Evolutionary conservation across 1,139 yeast species (phyloP), one percentile per base, ranked within the genome.

Genomic region (Ogataea hybrid): DNA sequence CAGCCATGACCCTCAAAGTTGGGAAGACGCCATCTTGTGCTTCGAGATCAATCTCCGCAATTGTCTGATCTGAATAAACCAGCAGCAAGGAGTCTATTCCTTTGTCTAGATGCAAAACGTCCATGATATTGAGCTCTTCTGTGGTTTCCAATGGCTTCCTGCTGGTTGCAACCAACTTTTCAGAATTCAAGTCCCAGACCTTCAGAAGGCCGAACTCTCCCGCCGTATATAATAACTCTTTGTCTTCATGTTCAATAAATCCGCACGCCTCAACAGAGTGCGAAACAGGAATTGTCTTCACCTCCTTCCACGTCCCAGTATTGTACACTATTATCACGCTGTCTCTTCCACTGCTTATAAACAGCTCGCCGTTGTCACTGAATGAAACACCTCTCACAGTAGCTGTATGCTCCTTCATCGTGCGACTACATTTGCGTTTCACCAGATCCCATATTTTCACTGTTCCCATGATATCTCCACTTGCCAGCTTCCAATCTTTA

Each of bases 381-480:
- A 90, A 85, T 23, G 79, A 88, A 16, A 92, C 67, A 0, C 96
- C 96, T 62, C 98, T 77, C 2, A 92, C 94, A 0, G 96, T 94
- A 16, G 88, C 74, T 6, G 75, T 76, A 59, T 94, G 98, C 51
- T 88, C 95, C 37, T 81, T 68, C 22, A 82, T 75, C 12, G 71
- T 69, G 18, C 75, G 74, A 6, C 80, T 52, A 47, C 85, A 77
- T 58, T 81, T 86, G 53, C 96, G 73, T 58, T 79, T 84, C 10
- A 86, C 92, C 49, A 92, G 71, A 65, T 90, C 96, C 97, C 98
- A 92, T 2, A 92, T 73, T 54, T 89, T 84, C 21, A 86, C 82
- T 10, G 77, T 72, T 47, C 97, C 97, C 71, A 82, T 86, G 23
- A 92, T 84, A 61, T 87, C 95, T 54, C 96, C 97, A 55, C 88